Evolutionary conservation across 805 yeast genomes (phyloP), one percentile per base, ranked within the genome.

Genomic region (Monosporozyma aerobia): DNA sequence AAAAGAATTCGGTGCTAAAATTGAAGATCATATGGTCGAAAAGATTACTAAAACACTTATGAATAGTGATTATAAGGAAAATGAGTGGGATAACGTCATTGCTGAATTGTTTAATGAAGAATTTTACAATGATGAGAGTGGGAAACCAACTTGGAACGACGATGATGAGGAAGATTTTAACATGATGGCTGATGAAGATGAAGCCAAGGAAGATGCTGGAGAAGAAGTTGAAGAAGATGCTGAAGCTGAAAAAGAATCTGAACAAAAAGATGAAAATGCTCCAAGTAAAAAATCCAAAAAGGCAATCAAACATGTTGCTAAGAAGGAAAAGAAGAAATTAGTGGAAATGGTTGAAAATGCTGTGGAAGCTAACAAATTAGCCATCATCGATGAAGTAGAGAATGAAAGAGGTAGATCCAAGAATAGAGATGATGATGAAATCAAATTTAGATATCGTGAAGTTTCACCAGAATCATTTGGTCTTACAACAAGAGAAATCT

Each of bases 381-480:
- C 79, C 40, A 73, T 89, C 39, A 62, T 82, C 27, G 92, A 86
- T 32, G 88, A 86, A 60, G 80, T 85, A 7, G 85, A 81, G 57
- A 43, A 43, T 23, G 45, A 43, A 56, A 80, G 81, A 59, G 80
- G 87, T 49, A 82, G 90, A 55, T 73, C 81, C 1, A 71, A 73
- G 30, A 69, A 73, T 8, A 68, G 69, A 44, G 76, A 68, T 5
- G 75, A 19, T 33, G 41, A 47, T 33, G 49, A 27, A 10, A 22
- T 35, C 14, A 77, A 74, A 51, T 92, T 94, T 77, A 83, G 82
- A 61, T 94, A 94, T 66, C 80, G 97, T 62, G 96, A 90, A 61
- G 98, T 94, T 3, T 90, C 96, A 1, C 97, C 99, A 8, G 98
- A 94, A 63, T 73, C 90, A 9, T 94, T 80, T 71, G 98, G 98